These are phyloP conservation scores for Rugosomyces carneus DNA, from an alignment of 1,284 basidiomycete species.

Conservation along the genomic window DNA sequence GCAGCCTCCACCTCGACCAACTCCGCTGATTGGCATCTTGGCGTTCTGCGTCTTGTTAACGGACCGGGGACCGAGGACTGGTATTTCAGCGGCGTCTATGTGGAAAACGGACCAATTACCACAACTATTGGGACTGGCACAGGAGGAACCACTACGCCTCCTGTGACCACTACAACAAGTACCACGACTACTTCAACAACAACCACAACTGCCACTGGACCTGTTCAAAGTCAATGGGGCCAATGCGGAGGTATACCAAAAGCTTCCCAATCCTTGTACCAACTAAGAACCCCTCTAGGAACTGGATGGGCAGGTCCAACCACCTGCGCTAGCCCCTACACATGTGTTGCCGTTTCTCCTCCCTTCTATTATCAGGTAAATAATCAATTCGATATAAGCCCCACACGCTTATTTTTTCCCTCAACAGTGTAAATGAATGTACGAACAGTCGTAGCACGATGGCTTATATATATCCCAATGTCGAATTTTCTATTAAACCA, in stretches of 20 bases:
- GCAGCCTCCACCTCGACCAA: constrained; percentile 51
- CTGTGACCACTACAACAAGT: constrained; percentile 18
- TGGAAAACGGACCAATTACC: constrained; percentile 52
- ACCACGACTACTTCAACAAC: constrained; percentile 24
- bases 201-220: constrained; percentile 22
- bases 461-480: too few species aligned
- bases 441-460: too few species aligned
- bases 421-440: constrained; percentile 20
- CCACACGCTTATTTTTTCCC: background rate
- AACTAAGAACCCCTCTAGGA: constrained; percentile 20
- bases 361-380: constrained; percentile 51
- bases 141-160: constrained; percentile 8
- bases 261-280: background rate
- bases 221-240: constrained; percentile 41
- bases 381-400: background rate
- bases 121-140: constrained; percentile 40
- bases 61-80: constrained; percentile 45
- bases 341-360: constrained; percentile 42
- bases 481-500: too few species aligned
- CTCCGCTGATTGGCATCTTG: constrained; percentile 59
- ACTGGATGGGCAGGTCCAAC: constrained; percentile 45
- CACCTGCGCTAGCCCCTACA: constrained; percentile 34
- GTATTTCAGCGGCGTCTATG: constrained; percentile 56
- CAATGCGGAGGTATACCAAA: constrained; percentile 44
- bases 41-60: constrained; percentile 52